phyloP scores from a whole-genome alignment of 495 filamentous ascomycete species.

The Talaromyces wortmannii region DNA sequence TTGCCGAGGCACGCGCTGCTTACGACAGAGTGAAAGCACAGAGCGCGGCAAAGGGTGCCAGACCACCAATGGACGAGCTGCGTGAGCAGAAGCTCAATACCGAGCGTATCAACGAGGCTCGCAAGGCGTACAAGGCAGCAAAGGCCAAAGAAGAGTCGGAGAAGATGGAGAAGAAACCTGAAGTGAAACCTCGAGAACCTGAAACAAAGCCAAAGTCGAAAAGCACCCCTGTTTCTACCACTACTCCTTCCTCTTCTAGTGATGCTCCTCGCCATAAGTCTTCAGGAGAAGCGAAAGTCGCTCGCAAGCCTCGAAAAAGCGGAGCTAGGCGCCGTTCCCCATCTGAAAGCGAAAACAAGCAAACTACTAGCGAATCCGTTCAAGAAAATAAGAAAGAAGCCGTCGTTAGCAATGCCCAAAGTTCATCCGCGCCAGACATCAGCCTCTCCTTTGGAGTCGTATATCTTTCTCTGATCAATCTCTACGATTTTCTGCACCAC shows the following conservation, averaged over 20 bases:
- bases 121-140: conserved; percentile 4
- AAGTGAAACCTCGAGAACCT: background rate
- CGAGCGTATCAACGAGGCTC: conserved; percentile 2
- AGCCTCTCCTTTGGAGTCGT: background rate
- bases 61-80: background rate
- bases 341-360: background rate
- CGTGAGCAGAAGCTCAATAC: conserved; percentile 1
- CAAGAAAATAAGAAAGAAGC: background rate
- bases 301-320: background rate
- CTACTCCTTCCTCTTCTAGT: background rate
- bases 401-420: background rate
- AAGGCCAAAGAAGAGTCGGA: conserved; percentile 1
- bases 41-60: background rate
- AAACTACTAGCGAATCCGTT: background rate
- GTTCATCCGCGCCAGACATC: background rate
- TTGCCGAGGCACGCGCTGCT: conserved; percentile 4
- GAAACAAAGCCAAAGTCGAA: background rate
- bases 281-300: background rate
- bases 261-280: background rate
- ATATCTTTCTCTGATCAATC: conserved; percentile 1
- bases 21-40: conserved; percentile 3
- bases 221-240: background rate
- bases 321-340: background rate
- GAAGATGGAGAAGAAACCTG: background rate
- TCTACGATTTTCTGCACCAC: background rate